Conservation (phyloP, 345 rosid genomes). For the Dovyalis caffra region DNA sequence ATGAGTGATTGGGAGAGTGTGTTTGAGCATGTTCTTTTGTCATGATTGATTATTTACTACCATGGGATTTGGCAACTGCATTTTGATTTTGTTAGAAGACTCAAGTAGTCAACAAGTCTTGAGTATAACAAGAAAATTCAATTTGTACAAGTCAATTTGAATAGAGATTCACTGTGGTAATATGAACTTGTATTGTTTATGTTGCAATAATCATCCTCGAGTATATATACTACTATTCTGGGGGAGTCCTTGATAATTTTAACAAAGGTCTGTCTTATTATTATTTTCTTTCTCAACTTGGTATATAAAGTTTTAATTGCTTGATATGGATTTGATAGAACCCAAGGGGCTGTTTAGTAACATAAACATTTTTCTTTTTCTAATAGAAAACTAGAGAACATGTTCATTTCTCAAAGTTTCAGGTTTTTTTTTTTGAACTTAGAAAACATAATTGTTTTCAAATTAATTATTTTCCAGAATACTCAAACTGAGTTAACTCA, state of each 20-base stretch:
- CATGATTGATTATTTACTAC: not conserved
- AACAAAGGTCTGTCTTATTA: not conserved
- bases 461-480: no score
- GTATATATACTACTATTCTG: not conserved
- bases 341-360: no score
- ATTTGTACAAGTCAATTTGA: not conserved
- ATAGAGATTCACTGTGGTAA: not conserved
- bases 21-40: not conserved
- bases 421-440: no score
- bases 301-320: not conserved
- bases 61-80: not conserved
- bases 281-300: not conserved
- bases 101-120: not conserved
- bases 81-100: not conserved
- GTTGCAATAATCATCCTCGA: not conserved
- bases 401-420: no score
- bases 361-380: no score
- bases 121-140: not conserved
- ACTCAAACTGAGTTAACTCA: no score
- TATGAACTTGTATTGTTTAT: not conserved
- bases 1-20: not conserved
- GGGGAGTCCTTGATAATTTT: not conserved
- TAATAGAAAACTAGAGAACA: no score
- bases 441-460: no score
- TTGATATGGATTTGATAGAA: constrained; percentile 1